phyloP scores from a whole-genome alignment of 495 filamentous ascomycete species.

The Staphylotrichum tortipilum region DNA sequence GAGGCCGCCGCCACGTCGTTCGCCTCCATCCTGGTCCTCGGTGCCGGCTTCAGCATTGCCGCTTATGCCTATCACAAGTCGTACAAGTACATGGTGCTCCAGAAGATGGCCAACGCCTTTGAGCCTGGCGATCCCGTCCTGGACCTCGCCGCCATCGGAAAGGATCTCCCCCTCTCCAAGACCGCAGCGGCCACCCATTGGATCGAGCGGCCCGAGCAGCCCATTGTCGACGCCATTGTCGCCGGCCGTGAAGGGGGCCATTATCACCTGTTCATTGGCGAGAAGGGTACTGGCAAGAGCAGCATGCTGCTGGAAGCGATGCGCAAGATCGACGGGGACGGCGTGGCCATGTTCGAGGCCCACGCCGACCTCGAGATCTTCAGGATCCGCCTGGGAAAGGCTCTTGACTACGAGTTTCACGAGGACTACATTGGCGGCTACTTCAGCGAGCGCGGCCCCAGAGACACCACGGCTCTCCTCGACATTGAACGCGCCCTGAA shows the following conservation, averaged over 20 bases:
- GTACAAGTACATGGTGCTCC: conserved; percentile 81
- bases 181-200: conserved; percentile 60
- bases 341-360: conserved; percentile 87
- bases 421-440: conserved; percentile 89
- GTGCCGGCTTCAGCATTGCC: conserved; percentile 57
- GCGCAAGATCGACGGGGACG: conserved; percentile 78
- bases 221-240: conserved; percentile 68
- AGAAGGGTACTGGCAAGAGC: conserved; percentile 93
- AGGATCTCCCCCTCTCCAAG: conserved; percentile 40
- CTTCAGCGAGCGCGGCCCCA: conserved; percentile 86
- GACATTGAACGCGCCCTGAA: conserved; percentile 96
- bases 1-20: conserved; percentile 80
- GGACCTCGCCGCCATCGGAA: conserved; percentile 69
- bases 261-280: conserved; percentile 89
- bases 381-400: conserved; percentile 81
- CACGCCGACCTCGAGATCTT: conserved; percentile 95
- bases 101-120: conserved; percentile 94
- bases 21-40: conserved; percentile 76
- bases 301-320: conserved; percentile 94
- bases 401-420: conserved; percentile 85
- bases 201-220: conserved; percentile 74
- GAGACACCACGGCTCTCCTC: conserved; percentile 80
- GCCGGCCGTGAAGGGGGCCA: conserved; percentile 60
- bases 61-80: conserved; percentile 79
- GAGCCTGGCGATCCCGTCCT: conserved; percentile 84